Evolutionary conservation across 306 rosid species (phyloP), one percentile per base, ranked within the genome.

Genomic region (Phaseolus lunatus): DNA sequence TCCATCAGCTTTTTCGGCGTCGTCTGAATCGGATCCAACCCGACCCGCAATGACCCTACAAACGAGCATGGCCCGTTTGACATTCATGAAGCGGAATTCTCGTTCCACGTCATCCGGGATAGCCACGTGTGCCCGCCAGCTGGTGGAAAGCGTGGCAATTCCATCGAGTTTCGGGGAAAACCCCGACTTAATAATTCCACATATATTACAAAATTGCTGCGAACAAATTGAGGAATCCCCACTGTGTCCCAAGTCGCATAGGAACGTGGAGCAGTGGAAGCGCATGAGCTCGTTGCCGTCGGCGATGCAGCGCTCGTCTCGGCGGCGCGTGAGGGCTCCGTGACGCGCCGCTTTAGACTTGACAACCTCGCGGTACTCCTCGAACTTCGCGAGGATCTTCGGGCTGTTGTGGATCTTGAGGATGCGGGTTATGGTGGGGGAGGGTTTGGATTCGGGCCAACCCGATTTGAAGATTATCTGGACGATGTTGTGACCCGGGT

Each of bases 261-360:
- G 72, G 5, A 95, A 95, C 1, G 97, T 95, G 0, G 97, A 86
- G 23, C 99, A 92, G 86, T 95, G 99, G 53, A 95, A 95, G 10
- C 99, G 80, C 92, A 95, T 79, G 3, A 95, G 90, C 83, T 95
- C 99, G 78, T 95, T 95, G 1, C 97, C 99, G 50, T 95, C 99
- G 9, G 99, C 99, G 7, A 91, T 78, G 78, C 97, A 92, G 71
- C 97, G 80, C 85, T 92, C 98, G 70, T 92, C 91, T 1, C 95
- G 79, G 13, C 83, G 82, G 78, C 80, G 79, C 0, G 77, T 75
- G 35, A 66, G 77, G 61, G 22, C 3, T 3, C 87, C 79, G 73
- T 87, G 43, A 27, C 90, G 71, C 1, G 91, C 86, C 0, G 89
- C 99, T 43, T 90, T 95, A 14, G 87, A 31, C 50, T 95, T 95